Percentiles rank a stretch among this genome's conserved stretches.
Conservation (phyloP, 2,329 filamentous ascomycete species). For the Trichoderma sp. region DNA sequence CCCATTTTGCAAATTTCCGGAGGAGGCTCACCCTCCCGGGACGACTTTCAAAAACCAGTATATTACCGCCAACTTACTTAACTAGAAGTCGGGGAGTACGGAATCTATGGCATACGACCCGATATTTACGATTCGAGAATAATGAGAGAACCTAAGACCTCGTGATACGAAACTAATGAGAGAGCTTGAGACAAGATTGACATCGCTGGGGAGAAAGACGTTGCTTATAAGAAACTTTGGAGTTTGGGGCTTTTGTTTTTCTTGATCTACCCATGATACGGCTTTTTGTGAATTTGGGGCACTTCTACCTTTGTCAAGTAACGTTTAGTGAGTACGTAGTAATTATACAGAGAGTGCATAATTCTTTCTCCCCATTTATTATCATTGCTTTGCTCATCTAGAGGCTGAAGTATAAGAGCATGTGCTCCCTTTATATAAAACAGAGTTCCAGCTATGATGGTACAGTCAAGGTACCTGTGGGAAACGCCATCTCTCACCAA, state of each 20-base stretch:
- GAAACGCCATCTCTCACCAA: background rate
- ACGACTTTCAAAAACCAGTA: constrained; percentile 49
- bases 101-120: background rate
- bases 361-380: background rate
- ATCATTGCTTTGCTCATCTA: background rate
- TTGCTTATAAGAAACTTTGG: background rate
- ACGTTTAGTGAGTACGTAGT: background rate
- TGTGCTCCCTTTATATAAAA: background rate
- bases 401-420: background rate
- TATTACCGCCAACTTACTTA: constrained; percentile 28
- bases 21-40: constrained; percentile 57
- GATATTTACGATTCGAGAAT: background rate
- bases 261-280: background rate
- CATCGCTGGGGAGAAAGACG: background rate
- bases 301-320: background rate
- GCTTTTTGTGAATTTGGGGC: background rate
- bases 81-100: constrained; percentile 22
- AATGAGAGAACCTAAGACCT: background rate
- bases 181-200: background rate
- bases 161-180: background rate
- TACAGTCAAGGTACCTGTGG: background rate
- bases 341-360: background rate
- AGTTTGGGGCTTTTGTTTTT: background rate
- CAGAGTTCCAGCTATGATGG: background rate
- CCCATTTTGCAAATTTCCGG: constrained; percentile 57